These are phyloP conservation scores for Pneumocystis murina DNA, from an alignment of 1,139 yeast genomes.

Conservation along the genomic window DNA sequence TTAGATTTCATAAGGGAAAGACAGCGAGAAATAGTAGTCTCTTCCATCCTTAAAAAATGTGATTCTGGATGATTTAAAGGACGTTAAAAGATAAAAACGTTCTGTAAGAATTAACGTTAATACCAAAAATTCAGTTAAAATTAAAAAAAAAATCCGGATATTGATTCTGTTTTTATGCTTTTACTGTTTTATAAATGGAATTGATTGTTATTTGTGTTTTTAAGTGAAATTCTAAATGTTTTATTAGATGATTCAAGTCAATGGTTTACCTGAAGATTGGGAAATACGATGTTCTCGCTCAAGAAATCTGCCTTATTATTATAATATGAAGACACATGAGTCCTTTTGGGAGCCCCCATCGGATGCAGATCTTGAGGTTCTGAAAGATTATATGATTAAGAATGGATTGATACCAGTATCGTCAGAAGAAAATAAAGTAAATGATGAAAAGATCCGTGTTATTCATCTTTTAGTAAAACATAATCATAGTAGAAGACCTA, in stretches of 20 bases:
- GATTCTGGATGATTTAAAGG: background rate
- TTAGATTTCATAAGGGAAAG: slow-evolving; percentile 5
- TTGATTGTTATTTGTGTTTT: background rate
- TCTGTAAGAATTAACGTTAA: background rate
- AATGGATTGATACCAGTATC: slow-evolving; percentile 17
- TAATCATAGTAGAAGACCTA: slow-evolving; percentile 69
- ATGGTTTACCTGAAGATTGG: slow-evolving; percentile 86
- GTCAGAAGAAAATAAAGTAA: slow-evolving; percentile 18
- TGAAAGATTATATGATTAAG: slow-evolving; percentile 39
- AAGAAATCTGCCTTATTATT: slow-evolving; percentile 67
- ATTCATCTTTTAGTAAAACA: slow-evolving; percentile 73
- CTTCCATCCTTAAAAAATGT: background rate
- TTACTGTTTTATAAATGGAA: background rate
- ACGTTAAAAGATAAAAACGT: background rate
- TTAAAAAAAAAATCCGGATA: background rate
- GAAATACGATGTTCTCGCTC: slow-evolving; percentile 63
- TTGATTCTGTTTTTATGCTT: background rate
- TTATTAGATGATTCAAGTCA: slow-evolving; percentile 16
- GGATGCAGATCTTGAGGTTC: slow-evolving; percentile 53
- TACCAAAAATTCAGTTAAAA: background rate
- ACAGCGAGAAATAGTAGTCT: background rate
- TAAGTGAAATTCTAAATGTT: background rate
- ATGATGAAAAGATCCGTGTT: slow-evolving; percentile 43
- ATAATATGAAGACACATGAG: slow-evolving; percentile 23
- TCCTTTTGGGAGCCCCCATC: slow-evolving; percentile 88